phyloP scores from a whole-genome alignment of 2,329 filamentous ascomycete species.

The Colletotrichum sp. region DNA sequence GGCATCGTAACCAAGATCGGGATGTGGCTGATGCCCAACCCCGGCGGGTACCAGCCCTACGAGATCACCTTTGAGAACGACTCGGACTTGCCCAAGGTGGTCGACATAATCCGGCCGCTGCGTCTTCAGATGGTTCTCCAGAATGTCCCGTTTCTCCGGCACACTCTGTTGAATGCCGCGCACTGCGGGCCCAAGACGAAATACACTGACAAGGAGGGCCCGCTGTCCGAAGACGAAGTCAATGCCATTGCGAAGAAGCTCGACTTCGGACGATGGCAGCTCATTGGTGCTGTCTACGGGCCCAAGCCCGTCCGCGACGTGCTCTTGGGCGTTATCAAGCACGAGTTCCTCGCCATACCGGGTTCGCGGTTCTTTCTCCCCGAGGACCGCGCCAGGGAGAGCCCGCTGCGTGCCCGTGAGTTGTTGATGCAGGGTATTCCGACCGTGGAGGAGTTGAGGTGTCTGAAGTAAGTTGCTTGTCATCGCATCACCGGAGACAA shows the following conservation, averaged over 20 bases:
- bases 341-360: conserved; percentile 34
- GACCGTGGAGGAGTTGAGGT: conserved; percentile 42
- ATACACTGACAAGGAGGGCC: conserved; percentile 28
- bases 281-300: conserved; percentile 48
- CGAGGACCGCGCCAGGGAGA: conserved; percentile 33
- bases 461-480: conserved; percentile 25
- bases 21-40: conserved; percentile 57
- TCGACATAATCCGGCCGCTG: conserved; percentile 41
- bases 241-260: conserved; percentile 44
- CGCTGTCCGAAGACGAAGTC: conserved; percentile 42
- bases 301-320: conserved; percentile 34
- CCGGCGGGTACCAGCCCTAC: conserved; percentile 46
- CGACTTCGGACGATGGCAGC: conserved; percentile 49
- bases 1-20: conserved; percentile 60
- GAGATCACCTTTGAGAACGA: conserved; percentile 27
- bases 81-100: conserved; percentile 24
- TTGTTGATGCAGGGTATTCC: conserved; percentile 38
- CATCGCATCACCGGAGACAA: neutral
- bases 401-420: conserved; percentile 29
- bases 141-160: conserved; percentile 51
- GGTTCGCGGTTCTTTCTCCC: conserved; percentile 39
- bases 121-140: conserved; percentile 47
- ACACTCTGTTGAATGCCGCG: conserved; percentile 47
- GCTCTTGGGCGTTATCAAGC: conserved; percentile 36
- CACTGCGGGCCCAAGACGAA: conserved; percentile 36